A percentile compares a stretch with the other conserved stretches of the same genome.
Conservation (phyloP, 371 early-diverging fungal species). For the Mortierella sp. region DNA sequence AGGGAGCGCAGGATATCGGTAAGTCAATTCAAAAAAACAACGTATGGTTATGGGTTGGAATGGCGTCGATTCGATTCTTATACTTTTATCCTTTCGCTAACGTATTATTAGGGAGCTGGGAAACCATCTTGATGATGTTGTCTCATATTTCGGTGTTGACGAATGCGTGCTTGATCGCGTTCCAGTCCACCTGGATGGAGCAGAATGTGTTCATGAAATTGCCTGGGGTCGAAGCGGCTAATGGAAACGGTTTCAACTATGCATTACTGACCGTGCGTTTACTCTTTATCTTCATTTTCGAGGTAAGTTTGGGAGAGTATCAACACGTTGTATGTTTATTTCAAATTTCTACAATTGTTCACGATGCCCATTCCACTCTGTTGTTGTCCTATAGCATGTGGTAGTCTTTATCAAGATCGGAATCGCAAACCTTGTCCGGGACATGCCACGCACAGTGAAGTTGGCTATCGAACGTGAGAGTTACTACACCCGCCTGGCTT, state of each 20-base stretch:
- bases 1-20: conserved; percentile 58
- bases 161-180: conserved; percentile 68
- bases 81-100: too few species aligned
- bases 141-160: conserved; percentile 59
- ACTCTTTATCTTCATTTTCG: conserved; percentile 61
- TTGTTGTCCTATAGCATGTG: conserved; percentile 40
- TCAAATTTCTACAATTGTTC: background rate
- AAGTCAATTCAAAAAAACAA: background rate
- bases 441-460: conserved; percentile 56
- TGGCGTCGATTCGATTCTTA: background rate
- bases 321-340: too few species aligned
- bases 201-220: conserved; percentile 19
- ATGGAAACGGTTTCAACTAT: background rate
- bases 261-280: conserved; percentile 50
- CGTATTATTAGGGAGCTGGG: conserved; percentile 65
- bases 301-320: conserved; percentile 38
- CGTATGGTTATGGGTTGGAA: too few species aligned
- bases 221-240: conserved; percentile 13
- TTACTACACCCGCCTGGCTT: conserved; percentile 51
- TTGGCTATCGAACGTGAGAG: conserved; percentile 58
- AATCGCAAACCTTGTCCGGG: conserved; percentile 56
- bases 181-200: conserved; percentile 56
- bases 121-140: conserved; percentile 54
- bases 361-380: background rate
- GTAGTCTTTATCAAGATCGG: conserved; percentile 55